These are phyloP conservation scores for Talaromyces proteolyticus DNA, from an alignment of 495 filamentous ascomycete species.

Conservation along the genomic window DNA sequence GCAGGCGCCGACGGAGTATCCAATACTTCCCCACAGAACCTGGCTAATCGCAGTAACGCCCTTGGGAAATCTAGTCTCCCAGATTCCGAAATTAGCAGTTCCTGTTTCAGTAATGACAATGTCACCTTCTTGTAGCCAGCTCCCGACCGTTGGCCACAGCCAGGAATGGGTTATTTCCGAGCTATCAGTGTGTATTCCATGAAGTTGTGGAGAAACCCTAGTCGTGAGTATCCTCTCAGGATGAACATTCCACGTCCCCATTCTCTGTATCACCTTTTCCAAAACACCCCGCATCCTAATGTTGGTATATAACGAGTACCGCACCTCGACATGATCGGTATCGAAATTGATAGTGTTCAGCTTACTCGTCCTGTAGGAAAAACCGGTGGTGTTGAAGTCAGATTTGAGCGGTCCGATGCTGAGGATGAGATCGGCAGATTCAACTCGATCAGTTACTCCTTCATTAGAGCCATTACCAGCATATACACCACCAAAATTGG, in stretches of 20 bases:
- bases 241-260: slow-evolving; percentile 51
- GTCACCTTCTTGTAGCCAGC: slow-evolving; percentile 71
- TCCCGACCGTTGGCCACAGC: slow-evolving; percentile 78
- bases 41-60: slow-evolving; percentile 74
- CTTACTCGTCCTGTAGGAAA: slow-evolving; percentile 77
- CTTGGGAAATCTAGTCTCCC: slow-evolving; percentile 76
- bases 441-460: slow-evolving; percentile 66
- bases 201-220: not conserved
- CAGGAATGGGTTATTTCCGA: slow-evolving; percentile 73
- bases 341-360: slow-evolving; percentile 86
- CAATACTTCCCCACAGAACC: slow-evolving; percentile 87
- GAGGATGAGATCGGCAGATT: slow-evolving; percentile 76
- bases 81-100: slow-evolving; percentile 85
- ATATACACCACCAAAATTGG: slow-evolving; percentile 82
- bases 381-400: slow-evolving; percentile 93
- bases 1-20: slow-evolving; percentile 71
- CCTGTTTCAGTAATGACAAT: slow-evolving; percentile 86
- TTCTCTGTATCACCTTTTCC: slow-evolving; percentile 57
- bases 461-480: slow-evolving; percentile 71
- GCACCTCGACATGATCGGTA: slow-evolving; percentile 65
- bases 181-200: slow-evolving; percentile 38
- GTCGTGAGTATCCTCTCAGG: slow-evolving; percentile 51
- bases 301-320: slow-evolving; percentile 78
- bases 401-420: slow-evolving; percentile 78
- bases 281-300: slow-evolving; percentile 86